phyloP scores from a whole-genome alignment of 1,139 yeast genomes.

The Schwanniomyces etchellsii region DNA sequence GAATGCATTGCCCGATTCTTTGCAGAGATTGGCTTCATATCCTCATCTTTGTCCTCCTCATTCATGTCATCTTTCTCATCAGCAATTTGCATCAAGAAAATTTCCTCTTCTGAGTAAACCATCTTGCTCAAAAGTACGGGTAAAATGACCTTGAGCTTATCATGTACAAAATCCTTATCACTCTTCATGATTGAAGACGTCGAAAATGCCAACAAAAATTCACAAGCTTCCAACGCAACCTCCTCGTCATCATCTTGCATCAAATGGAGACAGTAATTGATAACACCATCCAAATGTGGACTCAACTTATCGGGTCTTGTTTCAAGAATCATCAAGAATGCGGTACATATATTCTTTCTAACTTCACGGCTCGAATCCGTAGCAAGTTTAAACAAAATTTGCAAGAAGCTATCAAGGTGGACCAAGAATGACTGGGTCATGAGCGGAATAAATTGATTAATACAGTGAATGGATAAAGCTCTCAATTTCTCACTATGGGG shows the following conservation, averaged over 20 bases:
- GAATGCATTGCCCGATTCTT: slow-evolving; percentile 65
- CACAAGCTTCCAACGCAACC: slow-evolving; percentile 90
- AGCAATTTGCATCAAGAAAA: slow-evolving; percentile 59
- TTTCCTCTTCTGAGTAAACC: slow-evolving; percentile 85
- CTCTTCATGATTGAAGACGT: slow-evolving; percentile 45
- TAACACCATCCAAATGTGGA: slow-evolving; percentile 80
- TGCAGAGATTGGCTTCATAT: slow-evolving; percentile 73
- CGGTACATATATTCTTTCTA: slow-evolving; percentile 69
- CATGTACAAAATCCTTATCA: slow-evolving; percentile 44
- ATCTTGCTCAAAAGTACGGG: slow-evolving; percentile 76
- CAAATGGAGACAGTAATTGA: slow-evolving; percentile 77
- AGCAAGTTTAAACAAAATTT: slow-evolving; percentile 60
- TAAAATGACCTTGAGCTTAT: slow-evolving; percentile 55
- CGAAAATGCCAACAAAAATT: slow-evolving; percentile 74
- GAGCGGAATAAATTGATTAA: slow-evolving; percentile 70
- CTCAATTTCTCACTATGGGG: slow-evolving; percentile 44
- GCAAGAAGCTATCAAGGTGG: slow-evolving; percentile 61
- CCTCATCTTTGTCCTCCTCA: slow-evolving; percentile 78
- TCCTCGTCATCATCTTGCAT: slow-evolving; percentile 59
- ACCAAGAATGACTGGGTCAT: slow-evolving; percentile 61
- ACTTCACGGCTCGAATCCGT: slow-evolving; percentile 54
- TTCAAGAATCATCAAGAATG: slow-evolving; percentile 71
- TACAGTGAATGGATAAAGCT: slow-evolving; percentile 62
- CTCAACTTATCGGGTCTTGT: slow-evolving; percentile 73
- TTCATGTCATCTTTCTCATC: slow-evolving; percentile 67